These are phyloP conservation scores for Clavispora phyllophila DNA, from an alignment of 805 yeast species.

Conservation along the genomic window DNA sequence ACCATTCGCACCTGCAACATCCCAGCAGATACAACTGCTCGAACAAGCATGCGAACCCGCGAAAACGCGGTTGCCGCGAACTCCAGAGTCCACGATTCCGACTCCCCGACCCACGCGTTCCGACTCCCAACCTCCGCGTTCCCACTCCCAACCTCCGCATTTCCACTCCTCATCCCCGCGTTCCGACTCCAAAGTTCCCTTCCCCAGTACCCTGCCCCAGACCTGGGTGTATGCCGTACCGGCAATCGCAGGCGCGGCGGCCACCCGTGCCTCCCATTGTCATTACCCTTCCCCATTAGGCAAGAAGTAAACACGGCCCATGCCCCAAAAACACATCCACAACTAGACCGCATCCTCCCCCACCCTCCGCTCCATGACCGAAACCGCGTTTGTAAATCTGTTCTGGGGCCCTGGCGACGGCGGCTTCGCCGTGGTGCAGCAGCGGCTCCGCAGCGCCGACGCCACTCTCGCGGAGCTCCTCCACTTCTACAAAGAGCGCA, in stretches of 20 bases:
- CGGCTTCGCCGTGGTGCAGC: constrained; percentile 52
- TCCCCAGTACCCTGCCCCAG: too few species aligned
- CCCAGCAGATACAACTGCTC: too few species aligned
- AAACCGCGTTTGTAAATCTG: constrained; percentile 36
- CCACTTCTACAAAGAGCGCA: constrained; percentile 36
- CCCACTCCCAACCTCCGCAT: too few species aligned
- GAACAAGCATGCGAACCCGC: too few species aligned
- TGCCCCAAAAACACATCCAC: not conserved
- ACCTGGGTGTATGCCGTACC: too few species aligned
- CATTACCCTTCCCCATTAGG: constrained; percentile 5
- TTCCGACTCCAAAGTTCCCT: too few species aligned
- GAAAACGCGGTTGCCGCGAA: too few species aligned
- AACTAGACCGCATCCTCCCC: not conserved
- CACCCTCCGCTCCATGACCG: constrained; percentile 7
- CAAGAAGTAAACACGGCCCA: constrained; percentile 8
- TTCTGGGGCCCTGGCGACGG: constrained; percentile 66
- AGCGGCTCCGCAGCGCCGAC: constrained; percentile 54
- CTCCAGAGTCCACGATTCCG: too few species aligned
- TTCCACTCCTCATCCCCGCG: too few species aligned
- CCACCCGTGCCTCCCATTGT: not conserved
- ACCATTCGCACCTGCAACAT: too few species aligned
- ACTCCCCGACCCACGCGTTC: too few species aligned
- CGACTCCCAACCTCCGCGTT: too few species aligned
- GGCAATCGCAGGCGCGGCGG: not conserved
- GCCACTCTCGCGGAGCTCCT: constrained; percentile 43